Conservation (phyloP, 2,329 filamentous ascomycete species). For the Calonectria naviculata region DNA sequence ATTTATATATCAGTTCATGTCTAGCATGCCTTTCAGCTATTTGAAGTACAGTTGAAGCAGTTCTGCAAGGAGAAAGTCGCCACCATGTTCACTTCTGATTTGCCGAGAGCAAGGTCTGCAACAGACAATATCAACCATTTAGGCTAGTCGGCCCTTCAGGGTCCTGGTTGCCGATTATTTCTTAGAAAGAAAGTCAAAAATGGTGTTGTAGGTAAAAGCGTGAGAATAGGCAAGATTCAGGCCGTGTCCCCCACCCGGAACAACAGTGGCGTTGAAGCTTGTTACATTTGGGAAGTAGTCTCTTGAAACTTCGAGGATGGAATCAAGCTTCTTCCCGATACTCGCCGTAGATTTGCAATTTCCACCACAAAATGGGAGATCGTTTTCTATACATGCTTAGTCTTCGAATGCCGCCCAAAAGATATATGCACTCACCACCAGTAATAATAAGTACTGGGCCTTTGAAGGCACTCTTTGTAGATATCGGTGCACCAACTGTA, state of each 20-base stretch:
- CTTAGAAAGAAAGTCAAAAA: conserved; percentile 49
- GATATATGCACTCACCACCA: conserved; percentile 53
- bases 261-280: conserved; percentile 64
- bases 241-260: conserved; percentile 62
- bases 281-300: conserved; percentile 56
- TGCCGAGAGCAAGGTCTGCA: no score
- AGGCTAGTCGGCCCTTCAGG: no score
- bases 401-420: not conserved
- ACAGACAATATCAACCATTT: no score
- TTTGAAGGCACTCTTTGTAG: conserved; percentile 51
- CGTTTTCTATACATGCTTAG: conserved; percentile 47
- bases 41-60: no score
- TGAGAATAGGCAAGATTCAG: conserved; percentile 59
- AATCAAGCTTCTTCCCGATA: conserved; percentile 46
- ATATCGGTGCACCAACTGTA: conserved; percentile 58
- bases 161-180: not conserved
- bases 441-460: conserved; percentile 71
- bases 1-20: no score
- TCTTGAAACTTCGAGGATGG: conserved; percentile 56
- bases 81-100: no score
- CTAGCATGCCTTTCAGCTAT: no score
- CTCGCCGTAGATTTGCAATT: conserved; percentile 62
- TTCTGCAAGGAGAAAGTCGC: no score
- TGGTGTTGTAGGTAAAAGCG: conserved; percentile 45
- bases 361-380: conserved; percentile 70